Conservation (phyloP, 1,284 basidiomycete genomes). For the Gymnopus androsaceus region DNA sequence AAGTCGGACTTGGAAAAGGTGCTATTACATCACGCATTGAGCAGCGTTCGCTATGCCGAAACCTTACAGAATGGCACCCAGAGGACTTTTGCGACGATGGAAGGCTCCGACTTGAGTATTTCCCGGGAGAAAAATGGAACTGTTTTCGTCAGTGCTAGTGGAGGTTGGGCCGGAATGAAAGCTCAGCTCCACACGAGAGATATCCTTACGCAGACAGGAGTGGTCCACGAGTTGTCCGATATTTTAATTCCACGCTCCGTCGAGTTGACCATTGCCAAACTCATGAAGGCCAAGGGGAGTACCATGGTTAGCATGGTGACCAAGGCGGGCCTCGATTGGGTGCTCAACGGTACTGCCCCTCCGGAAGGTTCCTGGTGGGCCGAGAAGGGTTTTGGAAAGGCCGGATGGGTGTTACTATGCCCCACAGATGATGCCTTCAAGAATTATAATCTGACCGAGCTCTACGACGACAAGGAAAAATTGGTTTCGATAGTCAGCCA, state of each 20-base stretch:
- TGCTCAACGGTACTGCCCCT: conserved; percentile 83
- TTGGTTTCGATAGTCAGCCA: conserved; percentile 80
- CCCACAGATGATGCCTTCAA: conserved; percentile 94
- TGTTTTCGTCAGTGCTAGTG: conserved; percentile 61
- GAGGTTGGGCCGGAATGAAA: conserved; percentile 74
- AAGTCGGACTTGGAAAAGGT: conserved; percentile 82
- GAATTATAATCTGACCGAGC: conserved; percentile 79
- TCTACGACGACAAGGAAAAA: conserved; percentile 63
- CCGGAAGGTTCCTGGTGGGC: conserved; percentile 65
- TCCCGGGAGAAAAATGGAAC: conserved; percentile 52
- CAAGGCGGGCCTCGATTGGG: conserved; percentile 86
- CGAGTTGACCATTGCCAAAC: conserved; percentile 83
- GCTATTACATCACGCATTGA: conserved; percentile 83
- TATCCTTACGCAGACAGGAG: conserved; percentile 85
- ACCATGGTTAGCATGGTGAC: conserved; percentile 87
- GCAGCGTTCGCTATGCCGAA: conserved; percentile 75
- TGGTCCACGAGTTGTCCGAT: conserved; percentile 88
- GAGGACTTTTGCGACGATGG: conserved; percentile 70
- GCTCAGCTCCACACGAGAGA: conserved; percentile 60
- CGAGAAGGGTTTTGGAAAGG: conserved; percentile 46
- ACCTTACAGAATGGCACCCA: conserved; percentile 64
- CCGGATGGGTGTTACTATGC: conserved; percentile 83
- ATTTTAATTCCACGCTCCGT: conserved; percentile 90
- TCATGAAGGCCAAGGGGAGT: conserved; percentile 82
- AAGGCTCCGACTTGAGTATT: conserved; percentile 72